Conservation (phyloP, 1,139 yeast species). For the Candida frijolesensis region DNA sequence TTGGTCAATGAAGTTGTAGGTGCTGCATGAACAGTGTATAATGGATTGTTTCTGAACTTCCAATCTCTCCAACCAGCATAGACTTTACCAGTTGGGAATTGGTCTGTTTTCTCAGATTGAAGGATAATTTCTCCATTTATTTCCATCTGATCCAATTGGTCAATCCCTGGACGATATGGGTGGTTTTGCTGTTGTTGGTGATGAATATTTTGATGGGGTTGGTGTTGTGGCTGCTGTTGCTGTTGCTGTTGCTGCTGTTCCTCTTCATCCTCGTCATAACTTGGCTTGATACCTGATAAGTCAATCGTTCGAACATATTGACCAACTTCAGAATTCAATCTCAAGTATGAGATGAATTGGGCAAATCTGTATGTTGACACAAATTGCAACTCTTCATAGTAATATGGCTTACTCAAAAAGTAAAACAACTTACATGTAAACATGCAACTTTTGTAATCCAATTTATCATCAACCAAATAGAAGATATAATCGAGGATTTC, state of each 20-base stretch:
- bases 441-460: constrained; percentile 40
- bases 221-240: constrained; percentile 17
- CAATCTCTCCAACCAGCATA: constrained; percentile 89
- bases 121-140: constrained; percentile 1
- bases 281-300: constrained; percentile 52
- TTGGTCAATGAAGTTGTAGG: constrained; percentile 25
- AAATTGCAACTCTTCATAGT: constrained; percentile 58
- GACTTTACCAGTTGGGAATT: constrained; percentile 21
- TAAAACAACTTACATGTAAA: constrained; percentile 55
- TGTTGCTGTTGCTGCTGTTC: constrained; percentile 18
- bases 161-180: not conserved
- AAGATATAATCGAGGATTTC: constrained; percentile 41
- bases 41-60: constrained; percentile 72
- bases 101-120: constrained; percentile 13
- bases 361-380: constrained; percentile 75
- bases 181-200: not conserved
- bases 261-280: constrained; percentile 44
- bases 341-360: constrained; percentile 68
- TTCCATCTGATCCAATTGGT: not conserved
- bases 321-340: constrained; percentile 59
- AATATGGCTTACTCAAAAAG: constrained; percentile 50
- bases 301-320: constrained; percentile 56
- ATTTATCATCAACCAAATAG: constrained; percentile 27
- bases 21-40: constrained; percentile 45
- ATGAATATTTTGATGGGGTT: constrained; percentile 7